Evolutionary conservation across 129 eudicot genomes (phyloP).

Genomic region (Erigeron canadensis): DNA sequence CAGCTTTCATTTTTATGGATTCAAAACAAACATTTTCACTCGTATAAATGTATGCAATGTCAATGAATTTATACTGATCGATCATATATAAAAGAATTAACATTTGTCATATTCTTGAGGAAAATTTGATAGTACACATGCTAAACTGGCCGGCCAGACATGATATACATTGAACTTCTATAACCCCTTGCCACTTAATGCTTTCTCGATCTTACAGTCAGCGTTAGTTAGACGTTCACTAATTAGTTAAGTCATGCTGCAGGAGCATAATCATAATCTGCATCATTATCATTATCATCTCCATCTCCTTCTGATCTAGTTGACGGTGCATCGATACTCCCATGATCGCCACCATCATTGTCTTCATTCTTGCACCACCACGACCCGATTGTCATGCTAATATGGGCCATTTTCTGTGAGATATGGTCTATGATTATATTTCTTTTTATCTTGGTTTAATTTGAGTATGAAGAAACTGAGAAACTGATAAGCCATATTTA

Average conservation of each 20-base stretch:
- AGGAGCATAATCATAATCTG: conserved; percentile 29
- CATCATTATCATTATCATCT: conserved; percentile 23
- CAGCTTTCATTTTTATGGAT: too few relatives aligned
- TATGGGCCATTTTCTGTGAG: conserved; percentile 9
- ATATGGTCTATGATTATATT: neutral
- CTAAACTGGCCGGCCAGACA: conserved; percentile 17
- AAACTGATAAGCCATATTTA: conserved; percentile 14
- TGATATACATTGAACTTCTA: conserved; percentile 3
- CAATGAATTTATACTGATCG: neutral
- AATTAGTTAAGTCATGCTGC: conserved; percentile 23
- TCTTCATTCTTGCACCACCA: conserved; percentile 12
- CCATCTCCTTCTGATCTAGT: conserved; percentile 20
- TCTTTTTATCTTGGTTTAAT: neutral
- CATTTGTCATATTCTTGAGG: neutral
- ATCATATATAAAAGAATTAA: too few relatives aligned
- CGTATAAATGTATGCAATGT: too few relatives aligned
- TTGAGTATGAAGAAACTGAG: neutral
- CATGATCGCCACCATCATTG: conserved; percentile 21
- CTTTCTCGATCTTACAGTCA: neutral
- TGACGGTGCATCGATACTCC: neutral
- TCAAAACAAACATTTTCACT: too few relatives aligned
- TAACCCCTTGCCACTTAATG: neutral
- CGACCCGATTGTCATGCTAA: conserved; percentile 8
- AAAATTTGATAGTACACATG: neutral
- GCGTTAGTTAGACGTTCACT: neutral